Evolutionary conservation across 805 yeast genomes (phyloP).

Genomic region (Saccharomycopsis olivae): DNA sequence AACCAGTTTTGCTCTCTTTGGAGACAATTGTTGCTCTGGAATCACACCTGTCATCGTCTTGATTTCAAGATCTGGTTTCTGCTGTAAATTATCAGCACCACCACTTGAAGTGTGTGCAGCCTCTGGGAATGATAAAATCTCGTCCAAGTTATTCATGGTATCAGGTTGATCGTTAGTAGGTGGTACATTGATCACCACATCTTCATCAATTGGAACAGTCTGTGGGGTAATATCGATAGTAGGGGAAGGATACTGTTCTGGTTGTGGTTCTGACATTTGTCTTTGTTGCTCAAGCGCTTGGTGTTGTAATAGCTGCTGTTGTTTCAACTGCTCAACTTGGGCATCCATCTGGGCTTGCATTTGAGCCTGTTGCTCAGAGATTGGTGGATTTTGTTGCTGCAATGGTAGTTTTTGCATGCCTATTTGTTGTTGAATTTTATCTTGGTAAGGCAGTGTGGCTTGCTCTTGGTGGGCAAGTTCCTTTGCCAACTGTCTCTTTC

Average conservation of each 20-base stretch:
- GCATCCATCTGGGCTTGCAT: too few relatives aligned
- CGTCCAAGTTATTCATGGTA: conserved; percentile 23
- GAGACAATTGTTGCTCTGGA: conserved; percentile 15
- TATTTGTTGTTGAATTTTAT: background rate
- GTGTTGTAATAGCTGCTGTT: conserved; percentile 10
- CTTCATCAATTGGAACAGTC: background rate
- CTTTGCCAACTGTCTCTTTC: conserved; percentile 55
- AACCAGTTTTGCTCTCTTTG: conserved; percentile 15
- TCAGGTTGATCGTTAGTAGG: conserved; percentile 22
- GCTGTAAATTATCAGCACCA: background rate
- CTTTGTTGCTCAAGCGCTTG: background rate
- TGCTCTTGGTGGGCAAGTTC: conserved; percentile 24
- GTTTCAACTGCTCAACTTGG: conserved; percentile 20
- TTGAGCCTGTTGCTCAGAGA: conserved; percentile 13
- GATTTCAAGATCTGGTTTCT: too few relatives aligned
- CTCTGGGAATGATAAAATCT: conserved; percentile 27
- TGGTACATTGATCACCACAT: background rate
- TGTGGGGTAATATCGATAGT: background rate
- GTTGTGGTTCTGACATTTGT: conserved; percentile 11
- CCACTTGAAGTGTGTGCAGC: conserved; percentile 32
- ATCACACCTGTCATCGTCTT: background rate
- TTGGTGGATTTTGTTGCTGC: conserved; percentile 3
- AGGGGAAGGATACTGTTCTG: background rate
- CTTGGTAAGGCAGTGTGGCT: conserved; percentile 11
- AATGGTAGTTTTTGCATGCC: background rate